phyloP scores from a whole-genome alignment of 1,284 basidiomycete genomes.

The Trichosporon faecale region DNA sequence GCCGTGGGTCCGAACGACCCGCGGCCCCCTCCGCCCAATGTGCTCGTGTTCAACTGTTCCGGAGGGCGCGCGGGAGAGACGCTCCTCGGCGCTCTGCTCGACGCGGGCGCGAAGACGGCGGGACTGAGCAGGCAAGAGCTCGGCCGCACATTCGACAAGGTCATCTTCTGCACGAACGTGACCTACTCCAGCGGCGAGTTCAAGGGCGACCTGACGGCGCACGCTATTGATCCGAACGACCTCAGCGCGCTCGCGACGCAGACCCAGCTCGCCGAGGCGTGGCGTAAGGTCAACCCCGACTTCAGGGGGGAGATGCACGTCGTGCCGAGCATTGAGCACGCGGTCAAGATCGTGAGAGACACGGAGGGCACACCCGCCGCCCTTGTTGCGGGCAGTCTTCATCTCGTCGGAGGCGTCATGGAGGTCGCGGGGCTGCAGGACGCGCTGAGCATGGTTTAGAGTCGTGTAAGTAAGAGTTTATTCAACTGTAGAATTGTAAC shows the following conservation, averaged over 20 bases:
- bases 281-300: conserved; percentile 63
- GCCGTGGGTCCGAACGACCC: background rate
- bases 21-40: conserved; percentile 48
- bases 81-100: conserved; percentile 64
- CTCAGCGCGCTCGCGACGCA: conserved; percentile 70
- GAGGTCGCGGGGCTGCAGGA: conserved; percentile 77
- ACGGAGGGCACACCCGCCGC: conserved; percentile 54
- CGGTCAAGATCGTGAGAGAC: conserved; percentile 62
- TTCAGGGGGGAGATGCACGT: conserved; percentile 69
- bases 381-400: conserved; percentile 87
- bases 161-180: conserved; percentile 93
- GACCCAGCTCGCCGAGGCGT: conserved; percentile 69
- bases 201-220: conserved; percentile 77
- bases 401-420: conserved; percentile 90
- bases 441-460: conserved; percentile 47
- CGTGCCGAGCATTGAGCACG: conserved; percentile 83
- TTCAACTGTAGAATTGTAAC: conserved; percentile 2
- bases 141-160: conserved; percentile 65
- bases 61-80: conserved; percentile 74
- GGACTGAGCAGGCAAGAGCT: conserved; percentile 53
- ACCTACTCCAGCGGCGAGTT: conserved; percentile 85
- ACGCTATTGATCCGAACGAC: conserved; percentile 64
- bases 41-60: conserved; percentile 95
- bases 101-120: conserved; percentile 34
- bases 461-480: no score